These are phyloP conservation scores for Apiotrichum siamense DNA, from an alignment of 1,284 basidiomycete genomes.

Conservation along the genomic window DNA sequence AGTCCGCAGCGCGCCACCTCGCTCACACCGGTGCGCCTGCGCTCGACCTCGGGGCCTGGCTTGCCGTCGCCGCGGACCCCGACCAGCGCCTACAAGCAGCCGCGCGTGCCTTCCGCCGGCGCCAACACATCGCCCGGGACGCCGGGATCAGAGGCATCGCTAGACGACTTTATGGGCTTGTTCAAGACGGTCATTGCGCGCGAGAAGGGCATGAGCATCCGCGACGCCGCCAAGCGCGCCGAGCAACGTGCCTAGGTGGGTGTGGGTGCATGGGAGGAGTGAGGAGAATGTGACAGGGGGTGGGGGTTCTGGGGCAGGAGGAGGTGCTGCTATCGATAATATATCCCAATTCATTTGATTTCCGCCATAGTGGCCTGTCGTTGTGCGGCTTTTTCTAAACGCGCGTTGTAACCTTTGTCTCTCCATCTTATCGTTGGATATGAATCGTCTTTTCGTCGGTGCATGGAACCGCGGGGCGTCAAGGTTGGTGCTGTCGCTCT, in stretches of 20 bases:
- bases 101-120: neutral
- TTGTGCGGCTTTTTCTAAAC: too few species aligned
- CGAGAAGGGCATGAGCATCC: conserved; percentile 11
- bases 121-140: conserved; percentile 11
- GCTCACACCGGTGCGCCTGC: neutral
- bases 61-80: neutral
- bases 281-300: too few species aligned
- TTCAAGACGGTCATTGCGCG: conserved; percentile 10
- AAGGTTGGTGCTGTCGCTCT: too few species aligned
- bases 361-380: too few species aligned
- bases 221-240: conserved; percentile 2
- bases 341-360: too few species aligned
- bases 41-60: neutral
- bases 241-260: neutral
- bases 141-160: conserved; percentile 12
- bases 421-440: too few species aligned
- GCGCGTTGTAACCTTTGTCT: too few species aligned
- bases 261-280: too few species aligned
- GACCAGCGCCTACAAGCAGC: neutral
- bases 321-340: too few species aligned
- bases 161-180: conserved; percentile 10
- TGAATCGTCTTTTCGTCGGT: too few species aligned
- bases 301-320: too few species aligned
- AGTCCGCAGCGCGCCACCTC: neutral
- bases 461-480: too few species aligned